Percentiles rank a stretch among this genome's conserved stretches.
Evolutionary conservation across 176 grass and related monocot genomes (phyloP).

Genomic region (Musa beccarii): DNA sequence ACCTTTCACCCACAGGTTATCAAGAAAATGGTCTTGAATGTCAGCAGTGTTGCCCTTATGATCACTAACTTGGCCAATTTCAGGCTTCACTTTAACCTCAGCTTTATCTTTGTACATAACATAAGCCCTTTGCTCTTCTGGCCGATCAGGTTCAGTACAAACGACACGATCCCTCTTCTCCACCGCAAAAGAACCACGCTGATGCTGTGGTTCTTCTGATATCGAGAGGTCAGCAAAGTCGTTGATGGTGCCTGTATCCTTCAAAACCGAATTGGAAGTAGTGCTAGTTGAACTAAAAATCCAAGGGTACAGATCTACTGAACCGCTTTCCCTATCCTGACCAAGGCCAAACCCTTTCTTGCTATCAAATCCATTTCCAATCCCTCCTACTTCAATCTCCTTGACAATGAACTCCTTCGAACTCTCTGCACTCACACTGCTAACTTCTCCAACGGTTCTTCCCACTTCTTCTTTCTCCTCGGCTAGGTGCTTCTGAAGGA

Average conservation of each 20-base stretch:
- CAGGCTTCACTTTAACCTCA: slow-evolving; percentile 33
- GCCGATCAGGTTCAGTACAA: slow-evolving; percentile 34
- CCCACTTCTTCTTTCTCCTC: background rate
- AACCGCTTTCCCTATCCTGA: slow-evolving; percentile 28
- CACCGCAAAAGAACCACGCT: background rate
- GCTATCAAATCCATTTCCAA: slow-evolving; percentile 33
- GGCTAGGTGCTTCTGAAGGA: slow-evolving; percentile 15
- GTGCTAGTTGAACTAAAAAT: slow-evolving; percentile 54
- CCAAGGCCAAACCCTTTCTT: slow-evolving; percentile 36
- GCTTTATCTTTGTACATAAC: slow-evolving; percentile 58
- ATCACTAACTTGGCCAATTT: slow-evolving; percentile 23
- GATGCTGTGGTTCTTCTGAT: slow-evolving; percentile 58
- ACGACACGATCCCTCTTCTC: slow-evolving; percentile 53
- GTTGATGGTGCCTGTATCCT: slow-evolving; percentile 28
- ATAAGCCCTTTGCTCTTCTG: slow-evolving; percentile 35
- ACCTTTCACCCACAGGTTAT: slow-evolving; percentile 38
- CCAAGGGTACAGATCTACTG: slow-evolving; percentile 77
- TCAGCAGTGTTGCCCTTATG: slow-evolving; percentile 21
- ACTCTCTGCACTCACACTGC: slow-evolving; percentile 22
- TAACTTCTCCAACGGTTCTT: background rate
- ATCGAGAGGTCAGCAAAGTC: slow-evolving; percentile 64
- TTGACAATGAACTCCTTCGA: slow-evolving; percentile 92
- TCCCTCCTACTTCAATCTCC: slow-evolving; percentile 66
- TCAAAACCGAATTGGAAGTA: background rate
- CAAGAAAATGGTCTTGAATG: slow-evolving; percentile 2